phyloP scores from a whole-genome alignment of 2,329 filamentous ascomycete species.

The Fusarium multiceps region DNA sequence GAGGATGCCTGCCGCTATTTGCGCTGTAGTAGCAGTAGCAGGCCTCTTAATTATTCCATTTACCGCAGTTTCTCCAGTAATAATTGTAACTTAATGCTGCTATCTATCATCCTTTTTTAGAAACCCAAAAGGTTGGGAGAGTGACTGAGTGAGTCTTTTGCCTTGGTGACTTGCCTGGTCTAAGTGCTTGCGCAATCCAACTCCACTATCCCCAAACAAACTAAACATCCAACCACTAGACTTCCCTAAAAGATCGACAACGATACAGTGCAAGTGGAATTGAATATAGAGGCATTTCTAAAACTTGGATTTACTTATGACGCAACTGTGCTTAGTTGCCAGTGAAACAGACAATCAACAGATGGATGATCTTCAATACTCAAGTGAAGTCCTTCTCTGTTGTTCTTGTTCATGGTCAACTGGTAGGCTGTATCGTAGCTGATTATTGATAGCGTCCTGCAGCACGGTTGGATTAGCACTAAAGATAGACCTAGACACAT shows the following conservation, averaged over 20 bases:
- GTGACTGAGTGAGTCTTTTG: not conserved
- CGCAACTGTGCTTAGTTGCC: constrained; percentile 20
- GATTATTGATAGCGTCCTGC: not conserved
- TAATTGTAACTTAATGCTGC: not conserved
- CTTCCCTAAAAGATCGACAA: constrained; percentile 5
- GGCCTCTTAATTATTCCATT: not conserved
- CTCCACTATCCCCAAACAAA: constrained; percentile 32
- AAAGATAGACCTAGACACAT: not conserved
- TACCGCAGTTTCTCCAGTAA: constrained; percentile 20
- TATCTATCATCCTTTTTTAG: constrained; percentile 20
- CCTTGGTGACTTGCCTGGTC: constrained; percentile 13
- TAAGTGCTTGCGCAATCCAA: constrained; percentile 34
- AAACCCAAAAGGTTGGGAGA: not conserved
- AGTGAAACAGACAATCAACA: not conserved
- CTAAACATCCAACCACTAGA: constrained; percentile 15
- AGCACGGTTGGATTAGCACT: constrained; percentile 7
- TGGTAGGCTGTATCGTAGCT: not conserved
- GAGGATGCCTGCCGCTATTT: constrained; percentile 14
- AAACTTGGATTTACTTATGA: constrained; percentile 25
- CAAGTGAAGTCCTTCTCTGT: constrained; percentile 1
- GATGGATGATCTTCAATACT: not conserved
- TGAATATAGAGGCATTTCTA: not conserved
- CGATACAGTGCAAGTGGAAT: constrained; percentile 15
- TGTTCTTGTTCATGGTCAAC: no score
- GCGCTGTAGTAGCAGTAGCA: not conserved